Conservation (phyloP, 1,284 basidiomycete genomes). For the Sporisorium graminicola region DNA sequence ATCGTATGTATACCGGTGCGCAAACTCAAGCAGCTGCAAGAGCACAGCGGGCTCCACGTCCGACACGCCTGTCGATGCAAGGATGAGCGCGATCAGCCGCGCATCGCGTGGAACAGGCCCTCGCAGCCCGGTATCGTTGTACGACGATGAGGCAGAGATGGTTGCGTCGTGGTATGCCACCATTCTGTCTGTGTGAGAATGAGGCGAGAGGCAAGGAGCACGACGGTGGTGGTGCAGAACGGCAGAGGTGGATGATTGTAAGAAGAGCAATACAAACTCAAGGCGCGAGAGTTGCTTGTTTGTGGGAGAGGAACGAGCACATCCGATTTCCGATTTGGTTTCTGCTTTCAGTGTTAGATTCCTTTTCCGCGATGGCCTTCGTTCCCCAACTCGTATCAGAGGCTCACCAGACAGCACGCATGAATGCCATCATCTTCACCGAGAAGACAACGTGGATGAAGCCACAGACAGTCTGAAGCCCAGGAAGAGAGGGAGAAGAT, state of each 20-base stretch:
- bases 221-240: background rate
- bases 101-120: conserved; percentile 80
- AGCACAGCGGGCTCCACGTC: conserved; percentile 94
- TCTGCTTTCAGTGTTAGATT: background rate
- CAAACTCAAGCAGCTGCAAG: conserved; percentile 94
- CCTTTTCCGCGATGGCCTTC: background rate
- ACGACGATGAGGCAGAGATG: background rate
- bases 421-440: no score
- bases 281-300: background rate
- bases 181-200: background rate
- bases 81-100: conserved; percentile 88
- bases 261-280: background rate
- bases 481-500: no score
- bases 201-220: background rate
- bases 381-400: background rate
- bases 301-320: background rate
- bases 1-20: conserved; percentile 92
- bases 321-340: conserved; percentile 5
- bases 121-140: conserved; percentile 32
- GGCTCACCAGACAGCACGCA: no score
- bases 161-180: background rate
- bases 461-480: no score
- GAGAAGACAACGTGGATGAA: no score
- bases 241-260: background rate
- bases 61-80: conserved; percentile 92